These are phyloP conservation scores for Pseudonitzschia pungens DNA, from an alignment of 108 stramenopile species.

Conservation along the genomic window DNA sequence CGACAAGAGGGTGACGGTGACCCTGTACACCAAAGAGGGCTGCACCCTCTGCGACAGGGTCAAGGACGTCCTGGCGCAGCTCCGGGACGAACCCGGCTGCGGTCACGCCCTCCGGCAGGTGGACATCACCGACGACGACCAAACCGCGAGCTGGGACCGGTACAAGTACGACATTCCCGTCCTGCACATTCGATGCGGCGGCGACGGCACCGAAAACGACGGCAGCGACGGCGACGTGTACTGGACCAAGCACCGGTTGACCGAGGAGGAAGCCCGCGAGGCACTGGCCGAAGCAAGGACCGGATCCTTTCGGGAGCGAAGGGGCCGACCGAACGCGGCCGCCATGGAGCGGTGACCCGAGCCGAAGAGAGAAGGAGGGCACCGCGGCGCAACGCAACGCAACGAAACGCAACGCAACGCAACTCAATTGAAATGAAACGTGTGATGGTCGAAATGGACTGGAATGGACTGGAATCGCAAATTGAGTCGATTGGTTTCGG, in stretches of 20 bases:
- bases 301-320: slow-evolving; percentile 49
- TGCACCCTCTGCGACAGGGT: slow-evolving; percentile 86
- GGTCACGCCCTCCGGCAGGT: slow-evolving; percentile 76
- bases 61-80: slow-evolving; percentile 55
- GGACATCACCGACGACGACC: slow-evolving; percentile 78
- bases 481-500: too few species aligned
- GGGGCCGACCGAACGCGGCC: slow-evolving; percentile 74
- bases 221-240: slow-evolving; percentile 40
- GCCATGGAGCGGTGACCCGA: slow-evolving; percentile 22
- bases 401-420: too few species aligned
- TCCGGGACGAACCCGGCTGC: slow-evolving; percentile 39
- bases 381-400: too few species aligned
- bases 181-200: slow-evolving; percentile 50
- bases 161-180: slow-evolving; percentile 91
- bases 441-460: too few species aligned
- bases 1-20: slow-evolving; percentile 12
- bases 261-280: slow-evolving; percentile 50
- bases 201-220: not conserved
- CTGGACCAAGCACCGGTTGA: slow-evolving; percentile 81
- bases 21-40: slow-evolving; percentile 75
- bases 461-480: too few species aligned
- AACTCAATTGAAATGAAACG: too few species aligned
- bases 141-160: slow-evolving; percentile 56
- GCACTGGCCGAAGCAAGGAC: slow-evolving; percentile 43
- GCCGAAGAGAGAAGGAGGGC: too few species aligned